Evolutionary conservation across 2,329 filamentous ascomycete genomes (phyloP), one percentile per base, ranked within the genome.

Genomic region (Aspergillus ibericus): DNA sequence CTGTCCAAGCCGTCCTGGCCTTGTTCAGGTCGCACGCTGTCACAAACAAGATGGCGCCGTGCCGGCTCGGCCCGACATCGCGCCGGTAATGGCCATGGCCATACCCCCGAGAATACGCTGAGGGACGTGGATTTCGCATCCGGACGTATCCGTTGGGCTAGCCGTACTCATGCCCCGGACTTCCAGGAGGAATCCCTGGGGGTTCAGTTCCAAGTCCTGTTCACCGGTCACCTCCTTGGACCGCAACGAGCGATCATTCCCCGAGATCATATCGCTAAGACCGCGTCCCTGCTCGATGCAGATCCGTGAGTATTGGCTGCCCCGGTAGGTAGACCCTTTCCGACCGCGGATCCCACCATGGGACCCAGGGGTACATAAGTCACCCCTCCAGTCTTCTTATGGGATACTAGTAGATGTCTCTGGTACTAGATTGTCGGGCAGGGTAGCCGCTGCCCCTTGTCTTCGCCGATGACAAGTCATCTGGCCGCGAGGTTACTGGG

Each of bases 11-110:
- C 13, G 59, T 52, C 56, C 70, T 64, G 8, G 70, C 74, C 54
- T 75, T 78, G 15, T 58, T 55, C 1, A 75, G 40, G 52, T 77
- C 66, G 3, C 78, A 68, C 0, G 68, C 76, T 0, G 73, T 71
- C 1, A 76, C 60, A 48, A 72, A 77, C 9, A 80, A 55, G 0
- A 60, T 72, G 0, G 76, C 76, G 3, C 57, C 65, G 7, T n/a
- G n/a, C n/a, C n/a, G n/a, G n/a, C n/a, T n/a, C n/a, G n/a, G 4
- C 78, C 80, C 5, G 76, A 71, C 2, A 61, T 59, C 18, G 48
- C 53, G 9, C 65, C 63, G 4, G 65, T 67, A 15, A 66, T 60
- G 5, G 63, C 13, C 27, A 59, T 47, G 9, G 55, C 48, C 16
- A 61, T 61, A 15, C 61, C 66, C 4, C 22, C 20, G 16, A 66